Evolutionary conservation across 2,329 filamentous ascomycete species (phyloP).

Genomic region (Elsinoe perseae): DNA sequence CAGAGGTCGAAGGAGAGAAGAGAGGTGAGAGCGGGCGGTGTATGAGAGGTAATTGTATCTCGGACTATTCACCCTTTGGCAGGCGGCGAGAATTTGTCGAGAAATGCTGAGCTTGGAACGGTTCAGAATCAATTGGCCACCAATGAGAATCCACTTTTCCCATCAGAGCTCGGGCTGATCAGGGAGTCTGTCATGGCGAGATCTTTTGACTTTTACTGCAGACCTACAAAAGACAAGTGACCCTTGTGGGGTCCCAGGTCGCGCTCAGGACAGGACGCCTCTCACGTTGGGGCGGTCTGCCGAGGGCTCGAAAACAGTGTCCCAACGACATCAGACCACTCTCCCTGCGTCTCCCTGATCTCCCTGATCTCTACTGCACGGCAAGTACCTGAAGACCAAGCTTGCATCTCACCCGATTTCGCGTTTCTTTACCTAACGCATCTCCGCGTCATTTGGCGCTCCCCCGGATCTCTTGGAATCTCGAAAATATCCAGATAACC

Average conservation of each 20-base stretch:
- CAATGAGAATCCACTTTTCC: not conserved
- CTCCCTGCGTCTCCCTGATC: too few relatives aligned
- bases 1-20: constrained; percentile 3
- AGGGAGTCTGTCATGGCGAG: constrained; percentile 3
- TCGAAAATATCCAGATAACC: not conserved
- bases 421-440: not conserved
- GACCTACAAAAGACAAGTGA: too few relatives aligned
- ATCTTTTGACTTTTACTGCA: not conserved
- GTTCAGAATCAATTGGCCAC: not conserved
- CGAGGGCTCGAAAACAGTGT: not conserved
- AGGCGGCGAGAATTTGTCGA: constrained; percentile 1
- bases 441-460: not conserved
- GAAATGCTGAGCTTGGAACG: constrained; percentile 4
- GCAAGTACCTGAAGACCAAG: not conserved
- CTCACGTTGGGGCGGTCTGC: not conserved
- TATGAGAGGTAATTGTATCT: not conserved
- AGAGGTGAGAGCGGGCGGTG: constrained; percentile 1
- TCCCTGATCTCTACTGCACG: too few relatives aligned
- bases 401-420: constrained; percentile 14
- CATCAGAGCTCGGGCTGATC: constrained; percentile 3
- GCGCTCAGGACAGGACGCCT: not conserved
- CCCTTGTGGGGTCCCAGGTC: not conserved
- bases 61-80: not conserved
- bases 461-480: constrained; percentile 1
- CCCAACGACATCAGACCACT: not conserved